These are phyloP conservation scores for Plasmodium malariae DNA, from an alignment of 169 alveolate genomes.

Conservation along the genomic window DNA sequence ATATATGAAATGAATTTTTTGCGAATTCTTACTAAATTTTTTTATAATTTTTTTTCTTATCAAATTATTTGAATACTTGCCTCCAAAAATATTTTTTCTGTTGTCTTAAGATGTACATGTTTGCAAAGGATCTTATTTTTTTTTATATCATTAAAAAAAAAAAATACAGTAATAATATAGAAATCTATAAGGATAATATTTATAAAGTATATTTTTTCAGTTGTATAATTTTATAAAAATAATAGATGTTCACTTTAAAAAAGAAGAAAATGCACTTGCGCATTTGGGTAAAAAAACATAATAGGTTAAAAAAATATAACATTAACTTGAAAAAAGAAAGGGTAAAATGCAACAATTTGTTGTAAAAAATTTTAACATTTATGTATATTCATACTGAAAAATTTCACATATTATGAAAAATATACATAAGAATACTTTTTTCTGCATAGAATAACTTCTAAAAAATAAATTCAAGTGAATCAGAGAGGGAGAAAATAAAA, in stretches of 20 bases:
- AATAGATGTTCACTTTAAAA: constrained; percentile 9
- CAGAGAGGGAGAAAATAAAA: background rate
- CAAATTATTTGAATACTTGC: background rate
- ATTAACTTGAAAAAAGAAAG: constrained; percentile 18
- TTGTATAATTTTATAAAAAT: background rate
- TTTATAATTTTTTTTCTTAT: too few species aligned
- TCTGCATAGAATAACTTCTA: background rate
- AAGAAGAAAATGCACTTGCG: constrained; percentile 45
- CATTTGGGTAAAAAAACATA: constrained; percentile 20
- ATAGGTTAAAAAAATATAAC: background rate
- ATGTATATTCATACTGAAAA: background rate
- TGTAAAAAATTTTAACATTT: background rate
- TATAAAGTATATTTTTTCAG: constrained; percentile 1
- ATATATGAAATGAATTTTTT: background rate
- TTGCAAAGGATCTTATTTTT: too few species aligned
- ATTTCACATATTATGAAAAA: background rate
- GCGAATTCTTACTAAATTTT: background rate
- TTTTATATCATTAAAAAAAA: too few species aligned
- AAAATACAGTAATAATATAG: background rate
- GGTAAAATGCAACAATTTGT: background rate
- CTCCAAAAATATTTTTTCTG: background rate
- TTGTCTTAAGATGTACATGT: too few species aligned
- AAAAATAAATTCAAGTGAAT: constrained; percentile 11
- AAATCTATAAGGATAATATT: constrained; percentile 1
- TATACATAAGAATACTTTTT: constrained; percentile 15